Base-by-base conservation (phyloP, 2,329 filamentous ascomycete species). In the Neonectria punicea region DNA sequence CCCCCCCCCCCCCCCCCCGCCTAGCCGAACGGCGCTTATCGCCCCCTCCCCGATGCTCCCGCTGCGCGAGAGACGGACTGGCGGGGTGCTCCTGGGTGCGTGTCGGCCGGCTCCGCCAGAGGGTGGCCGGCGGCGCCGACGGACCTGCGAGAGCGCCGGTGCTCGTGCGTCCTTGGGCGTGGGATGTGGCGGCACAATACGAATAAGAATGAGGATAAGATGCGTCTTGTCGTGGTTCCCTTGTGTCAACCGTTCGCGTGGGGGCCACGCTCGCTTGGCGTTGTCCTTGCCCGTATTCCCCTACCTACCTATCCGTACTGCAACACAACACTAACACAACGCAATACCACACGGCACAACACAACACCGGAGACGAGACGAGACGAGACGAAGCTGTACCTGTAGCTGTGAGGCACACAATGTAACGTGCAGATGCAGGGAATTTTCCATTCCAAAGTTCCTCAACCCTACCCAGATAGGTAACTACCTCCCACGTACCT, bases 31-130 rank as follows among this genome's bases (percentile, higher is more conserved):
- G 53, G 28, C 57, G 53, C 59, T 62, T 62, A 62, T 62, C 59
- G 59, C 59, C 53, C 46, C 39, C 53, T 47, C 46, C 44, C 59
- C 59, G 59, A 44, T n/a, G 22, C n/a, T 49, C 43, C 30, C 53
- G 36, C 39, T 46, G 39, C 8, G 14, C 16, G n/a, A 7, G 25
- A 25, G 25, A 25, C 20, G 14, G 32, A 22, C 14, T 14, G n/a
- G 28, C 22, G 49, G 28, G 28, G 28, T 32, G 47, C 16, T 51
- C 22, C 47, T 32, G 32, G 10, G n/a, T 36, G 14, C 46, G 14
- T 36, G 50, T 70, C 70, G 70, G 70, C 68, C 68, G 68, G 70
- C 68, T 73, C 70, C 70, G 68, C 68, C 57, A 73, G 68, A 68
- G 5, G 34, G 39, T 67, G 50, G 56, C 68, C 55, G 57, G 54